Evolutionary conservation across 2,329 filamentous ascomycete species (phyloP).

Genomic region (Trichophaea hybrida): DNA sequence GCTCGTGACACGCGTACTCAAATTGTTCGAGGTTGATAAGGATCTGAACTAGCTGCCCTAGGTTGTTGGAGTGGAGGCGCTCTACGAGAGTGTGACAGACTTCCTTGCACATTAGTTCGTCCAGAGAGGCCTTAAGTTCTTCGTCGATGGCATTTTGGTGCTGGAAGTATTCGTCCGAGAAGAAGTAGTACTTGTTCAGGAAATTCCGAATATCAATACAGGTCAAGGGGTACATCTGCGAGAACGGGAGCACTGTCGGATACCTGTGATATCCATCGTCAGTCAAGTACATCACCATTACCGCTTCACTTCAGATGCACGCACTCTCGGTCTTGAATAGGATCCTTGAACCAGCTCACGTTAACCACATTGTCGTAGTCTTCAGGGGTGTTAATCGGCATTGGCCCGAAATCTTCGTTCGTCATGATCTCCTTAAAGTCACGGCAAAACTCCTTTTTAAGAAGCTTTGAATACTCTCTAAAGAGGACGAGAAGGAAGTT

Average conservation of each 20-base stretch:
- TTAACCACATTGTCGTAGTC: slow-evolving; percentile 94
- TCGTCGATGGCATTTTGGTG: slow-evolving; percentile 82
- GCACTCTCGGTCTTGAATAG: neutral
- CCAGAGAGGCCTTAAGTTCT: slow-evolving; percentile 53
- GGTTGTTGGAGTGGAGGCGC: slow-evolving; percentile 63
- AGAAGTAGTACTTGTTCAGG: slow-evolving; percentile 95
- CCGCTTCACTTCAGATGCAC: neutral
- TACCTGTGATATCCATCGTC: slow-evolving; percentile 43
- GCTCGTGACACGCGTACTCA: slow-evolving; percentile 76
- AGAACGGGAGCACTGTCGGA: slow-evolving; percentile 91
- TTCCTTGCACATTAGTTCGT: slow-evolving; percentile 82
- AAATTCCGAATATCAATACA: slow-evolving; percentile 98
- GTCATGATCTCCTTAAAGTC: slow-evolving; percentile 83
- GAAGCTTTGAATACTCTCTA: slow-evolving; percentile 79
- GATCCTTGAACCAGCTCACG: slow-evolving; percentile 72
- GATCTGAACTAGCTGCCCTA: slow-evolving; percentile 96
- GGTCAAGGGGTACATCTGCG: slow-evolving; percentile 96
- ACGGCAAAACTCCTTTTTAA: slow-evolving; percentile 83
- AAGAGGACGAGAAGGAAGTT: slow-evolving; percentile 78
- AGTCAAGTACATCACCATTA: neutral
- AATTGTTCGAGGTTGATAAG: slow-evolving; percentile 96
- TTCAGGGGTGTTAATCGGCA: slow-evolving; percentile 80
- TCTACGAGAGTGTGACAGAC: slow-evolving; percentile 85
- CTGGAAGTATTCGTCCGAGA: slow-evolving; percentile 90
- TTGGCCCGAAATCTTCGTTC: slow-evolving; percentile 99